Conservation (phyloP, 208 protist genomes). For the Trypanosoma brucei region DNA sequence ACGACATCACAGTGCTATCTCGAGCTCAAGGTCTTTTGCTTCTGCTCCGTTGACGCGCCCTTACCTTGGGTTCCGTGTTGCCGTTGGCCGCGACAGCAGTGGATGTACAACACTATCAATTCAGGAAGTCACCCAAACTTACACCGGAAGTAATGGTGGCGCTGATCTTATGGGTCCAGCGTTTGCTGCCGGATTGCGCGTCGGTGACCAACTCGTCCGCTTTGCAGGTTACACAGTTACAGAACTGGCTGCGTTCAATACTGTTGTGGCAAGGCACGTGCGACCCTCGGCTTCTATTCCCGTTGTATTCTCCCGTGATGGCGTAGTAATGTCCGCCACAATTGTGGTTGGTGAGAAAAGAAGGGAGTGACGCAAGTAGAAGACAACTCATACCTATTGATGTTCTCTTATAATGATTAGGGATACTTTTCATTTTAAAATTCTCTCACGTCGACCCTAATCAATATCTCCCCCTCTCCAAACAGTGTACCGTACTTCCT, state of each 20-base stretch:
- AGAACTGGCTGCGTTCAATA: constrained; percentile 81
- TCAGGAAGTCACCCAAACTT: constrained; percentile 47
- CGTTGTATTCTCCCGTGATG: constrained; percentile 47
- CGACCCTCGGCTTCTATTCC: constrained; percentile 40
- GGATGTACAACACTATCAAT: constrained; percentile 36
- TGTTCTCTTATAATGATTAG: no score
- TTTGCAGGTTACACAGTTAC: constrained; percentile 84
- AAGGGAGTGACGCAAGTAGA: background rate
- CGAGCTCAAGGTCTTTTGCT: constrained; percentile 6
- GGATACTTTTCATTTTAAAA: no score
- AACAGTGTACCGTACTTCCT: background rate
- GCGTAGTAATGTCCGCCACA: constrained; percentile 13
- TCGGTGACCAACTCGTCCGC: constrained; percentile 65
- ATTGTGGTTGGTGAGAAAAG: constrained; percentile 28
- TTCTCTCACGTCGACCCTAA: no score
- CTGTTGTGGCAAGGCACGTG: constrained; percentile 70
- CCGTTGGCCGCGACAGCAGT: constrained; percentile 24
- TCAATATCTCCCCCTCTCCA: constrained; percentile 2
- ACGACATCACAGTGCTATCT: background rate
- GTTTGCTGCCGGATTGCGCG: constrained; percentile 46
- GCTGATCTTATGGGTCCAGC: constrained; percentile 41
- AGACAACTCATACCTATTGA: no score
- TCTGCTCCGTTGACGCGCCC: constrained; percentile 25
- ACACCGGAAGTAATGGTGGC: constrained; percentile 32
- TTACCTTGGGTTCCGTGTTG: constrained; percentile 75